Conservation (phyloP, 305 asterid species). For the Fraxinus ornus region DNA sequence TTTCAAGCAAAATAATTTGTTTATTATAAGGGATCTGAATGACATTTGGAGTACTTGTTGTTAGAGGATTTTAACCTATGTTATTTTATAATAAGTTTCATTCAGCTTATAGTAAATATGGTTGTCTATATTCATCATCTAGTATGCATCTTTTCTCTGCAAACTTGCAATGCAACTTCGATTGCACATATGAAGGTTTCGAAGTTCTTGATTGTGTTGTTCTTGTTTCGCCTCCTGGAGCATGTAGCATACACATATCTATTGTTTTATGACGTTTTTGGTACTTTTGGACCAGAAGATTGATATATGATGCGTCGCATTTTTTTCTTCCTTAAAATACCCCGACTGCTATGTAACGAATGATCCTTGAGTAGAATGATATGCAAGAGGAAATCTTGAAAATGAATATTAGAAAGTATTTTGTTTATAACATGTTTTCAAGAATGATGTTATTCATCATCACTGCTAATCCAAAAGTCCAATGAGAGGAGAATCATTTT, state of each 20-base stretch:
- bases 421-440: background rate
- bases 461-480: background rate
- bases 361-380: background rate
- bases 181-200: background rate
- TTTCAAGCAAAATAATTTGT: background rate
- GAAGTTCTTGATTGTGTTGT: background rate
- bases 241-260: background rate
- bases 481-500: background rate
- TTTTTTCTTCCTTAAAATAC: background rate
- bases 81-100: background rate
- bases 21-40: background rate
- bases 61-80: background rate
- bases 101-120: background rate
- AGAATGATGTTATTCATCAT: background rate
- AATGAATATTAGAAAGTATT: background rate
- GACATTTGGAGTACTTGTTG: background rate
- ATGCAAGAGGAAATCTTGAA: background rate
- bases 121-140: background rate
- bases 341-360: background rate
- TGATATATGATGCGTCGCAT: background rate
- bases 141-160: background rate
- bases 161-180: background rate
- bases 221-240: background rate
- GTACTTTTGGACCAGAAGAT: background rate
- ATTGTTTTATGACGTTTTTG: background rate